Conservation (phyloP, 2,329 filamentous ascomycete genomes). For the Coniochaeta ligniaria region DNA sequence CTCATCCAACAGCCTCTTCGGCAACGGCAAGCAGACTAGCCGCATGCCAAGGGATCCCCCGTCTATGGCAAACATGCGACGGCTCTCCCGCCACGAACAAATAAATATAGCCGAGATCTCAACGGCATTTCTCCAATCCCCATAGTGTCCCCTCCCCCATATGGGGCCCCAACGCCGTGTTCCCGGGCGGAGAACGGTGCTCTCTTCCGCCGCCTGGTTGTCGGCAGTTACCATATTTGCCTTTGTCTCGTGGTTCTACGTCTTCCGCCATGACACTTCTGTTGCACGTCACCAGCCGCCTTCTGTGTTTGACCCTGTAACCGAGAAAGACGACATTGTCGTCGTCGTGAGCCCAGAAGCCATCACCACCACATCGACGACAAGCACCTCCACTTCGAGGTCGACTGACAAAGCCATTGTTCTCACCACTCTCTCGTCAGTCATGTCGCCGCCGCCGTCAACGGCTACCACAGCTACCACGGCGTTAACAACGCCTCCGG, state of each 20-base stretch:
- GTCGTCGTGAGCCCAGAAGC: neutral
- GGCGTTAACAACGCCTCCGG: neutral
- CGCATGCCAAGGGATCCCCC: neutral
- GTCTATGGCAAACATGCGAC: neutral
- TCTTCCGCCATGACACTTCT: neutral
- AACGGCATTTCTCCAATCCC: neutral
- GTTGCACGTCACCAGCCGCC: neutral
- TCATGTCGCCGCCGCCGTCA: neutral
- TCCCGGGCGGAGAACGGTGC: conserved; percentile 5
- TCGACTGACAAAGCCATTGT: neutral
- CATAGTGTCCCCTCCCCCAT: neutral
- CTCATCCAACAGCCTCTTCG: neutral
- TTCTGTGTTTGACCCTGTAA: neutral
- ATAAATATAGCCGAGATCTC: conserved; percentile 2
- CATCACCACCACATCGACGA: neutral
- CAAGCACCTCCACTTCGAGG: neutral
- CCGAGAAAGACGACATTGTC: neutral
- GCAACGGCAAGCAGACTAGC: neutral
- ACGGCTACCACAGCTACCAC: neutral
- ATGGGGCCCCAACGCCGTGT: conserved; percentile 1
- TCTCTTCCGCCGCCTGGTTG: conserved; percentile 3
- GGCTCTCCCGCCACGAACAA: neutral
- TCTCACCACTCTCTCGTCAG: neutral
- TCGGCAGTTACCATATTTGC: conserved; percentile 7
- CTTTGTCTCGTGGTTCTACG: conserved; percentile 6